Conservation (phyloP, 768 basidiomycete genomes). For the Mycena alexandri region DNA sequence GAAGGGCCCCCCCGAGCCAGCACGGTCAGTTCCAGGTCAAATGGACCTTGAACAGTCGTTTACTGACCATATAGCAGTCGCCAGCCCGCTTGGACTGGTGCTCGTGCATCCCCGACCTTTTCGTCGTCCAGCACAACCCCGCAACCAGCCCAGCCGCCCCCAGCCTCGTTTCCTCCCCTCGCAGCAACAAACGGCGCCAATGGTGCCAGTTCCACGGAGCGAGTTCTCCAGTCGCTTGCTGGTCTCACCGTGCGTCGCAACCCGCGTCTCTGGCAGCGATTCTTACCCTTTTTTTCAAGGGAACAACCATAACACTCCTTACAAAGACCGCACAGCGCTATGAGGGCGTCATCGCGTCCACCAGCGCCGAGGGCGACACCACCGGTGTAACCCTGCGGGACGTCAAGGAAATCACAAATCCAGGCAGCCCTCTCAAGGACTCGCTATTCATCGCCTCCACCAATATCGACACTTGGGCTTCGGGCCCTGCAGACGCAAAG, state of each 20-base stretch:
- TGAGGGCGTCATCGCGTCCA: slow-evolving; percentile 78
- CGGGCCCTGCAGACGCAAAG: slow-evolving; percentile 80
- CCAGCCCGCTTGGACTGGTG: slow-evolving; percentile 72
- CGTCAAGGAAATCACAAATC: slow-evolving; percentile 77
- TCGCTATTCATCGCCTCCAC: slow-evolving; percentile 75
- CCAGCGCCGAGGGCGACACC: slow-evolving; percentile 73
- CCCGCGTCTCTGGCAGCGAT: slow-evolving; percentile 5
- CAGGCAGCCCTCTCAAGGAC: slow-evolving; percentile 79
- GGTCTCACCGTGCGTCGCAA: slow-evolving; percentile 71
- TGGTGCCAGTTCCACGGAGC: slow-evolving; percentile 65
- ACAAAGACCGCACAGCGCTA: slow-evolving; percentile 80
- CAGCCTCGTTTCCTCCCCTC: slow-evolving; percentile 59
- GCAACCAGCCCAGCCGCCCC: slow-evolving; percentile 52
- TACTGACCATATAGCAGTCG: slow-evolving; percentile 47
- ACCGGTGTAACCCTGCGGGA: slow-evolving; percentile 82
- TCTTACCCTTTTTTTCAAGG: slow-evolving; percentile 55
- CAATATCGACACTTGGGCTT: slow-evolving; percentile 80
- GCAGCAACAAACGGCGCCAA: slow-evolving; percentile 62
- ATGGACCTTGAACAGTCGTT: slow-evolving; percentile 35
- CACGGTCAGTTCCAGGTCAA: slow-evolving; percentile 55
- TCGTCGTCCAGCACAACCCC: slow-evolving; percentile 56
- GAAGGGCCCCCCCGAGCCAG: slow-evolving; percentile 73
- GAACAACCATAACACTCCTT: slow-evolving; percentile 81
- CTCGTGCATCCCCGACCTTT: slow-evolving; percentile 80
- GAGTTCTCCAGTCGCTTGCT: slow-evolving; percentile 71